These are phyloP conservation scores for Comarum palustre DNA, from an alignment of 306 rosid genomes.

Conservation along the genomic window DNA sequence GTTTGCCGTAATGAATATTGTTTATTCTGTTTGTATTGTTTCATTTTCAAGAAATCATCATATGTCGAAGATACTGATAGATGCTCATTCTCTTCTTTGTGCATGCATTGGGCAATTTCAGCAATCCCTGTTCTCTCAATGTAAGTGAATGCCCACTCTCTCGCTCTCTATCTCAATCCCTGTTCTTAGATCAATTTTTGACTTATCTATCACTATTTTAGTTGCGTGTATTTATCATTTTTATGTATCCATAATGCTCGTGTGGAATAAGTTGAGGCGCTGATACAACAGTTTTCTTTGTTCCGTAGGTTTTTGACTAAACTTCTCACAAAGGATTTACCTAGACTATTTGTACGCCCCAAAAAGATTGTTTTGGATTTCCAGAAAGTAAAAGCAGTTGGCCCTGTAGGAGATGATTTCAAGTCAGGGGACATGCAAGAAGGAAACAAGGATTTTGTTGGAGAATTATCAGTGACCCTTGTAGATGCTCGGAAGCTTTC, in stretches of 20 bases:
- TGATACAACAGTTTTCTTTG: not conserved
- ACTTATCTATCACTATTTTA: not conserved
- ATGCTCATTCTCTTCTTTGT: conserved; percentile 23
- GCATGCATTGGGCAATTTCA: conserved; percentile 50
- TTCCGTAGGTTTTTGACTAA: conserved; percentile 81
- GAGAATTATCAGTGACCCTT: conserved; percentile 89
- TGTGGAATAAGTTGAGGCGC: not conserved
- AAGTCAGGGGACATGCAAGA: conserved; percentile 87
- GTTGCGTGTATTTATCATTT: not conserved
- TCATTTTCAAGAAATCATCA: not conserved
- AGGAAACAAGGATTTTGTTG: conserved; percentile 87
- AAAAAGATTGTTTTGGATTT: conserved; percentile 94
- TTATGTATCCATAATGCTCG: not conserved
- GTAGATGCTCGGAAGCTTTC: conserved; percentile 95
- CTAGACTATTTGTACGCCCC: conserved; percentile 92
- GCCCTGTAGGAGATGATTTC: conserved; percentile 59
- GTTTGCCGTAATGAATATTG: not conserved
- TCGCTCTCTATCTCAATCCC: not conserved
- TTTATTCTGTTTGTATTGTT: not conserved
- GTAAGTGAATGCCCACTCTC: conserved; percentile 53
- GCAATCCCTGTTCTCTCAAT: conserved; percentile 98
- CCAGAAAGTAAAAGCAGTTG: conserved; percentile 86
- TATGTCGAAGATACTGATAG: conserved; percentile 46
- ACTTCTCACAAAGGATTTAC: conserved; percentile 95
- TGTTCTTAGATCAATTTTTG: no score